These are phyloP conservation scores for Solanum hybrid DNA, from an alignment of 305 asterid genomes.

Conservation along the genomic window DNA sequence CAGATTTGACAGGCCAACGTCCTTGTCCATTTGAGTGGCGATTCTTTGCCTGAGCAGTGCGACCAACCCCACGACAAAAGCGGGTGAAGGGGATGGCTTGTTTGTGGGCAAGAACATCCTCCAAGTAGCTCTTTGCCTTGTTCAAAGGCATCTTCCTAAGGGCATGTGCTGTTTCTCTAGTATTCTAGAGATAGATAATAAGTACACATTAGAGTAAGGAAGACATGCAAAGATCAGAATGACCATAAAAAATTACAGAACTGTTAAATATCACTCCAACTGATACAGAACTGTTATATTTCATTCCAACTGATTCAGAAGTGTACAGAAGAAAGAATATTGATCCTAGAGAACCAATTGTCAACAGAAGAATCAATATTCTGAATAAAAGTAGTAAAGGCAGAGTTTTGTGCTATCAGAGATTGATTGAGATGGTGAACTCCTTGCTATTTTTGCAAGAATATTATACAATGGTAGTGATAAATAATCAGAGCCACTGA, in stretches of 20 bases:
- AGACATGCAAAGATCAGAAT: background rate
- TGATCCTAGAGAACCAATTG: background rate
- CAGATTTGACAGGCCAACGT: constrained; percentile 64
- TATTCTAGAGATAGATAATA: constrained; percentile 23
- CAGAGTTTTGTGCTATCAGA: background rate
- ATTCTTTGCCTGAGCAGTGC: constrained; percentile 64
- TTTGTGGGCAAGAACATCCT: constrained; percentile 60
- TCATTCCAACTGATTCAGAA: background rate
- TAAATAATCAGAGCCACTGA: background rate
- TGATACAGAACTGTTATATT: background rate
- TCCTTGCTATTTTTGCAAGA: background rate
- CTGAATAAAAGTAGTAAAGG: background rate
- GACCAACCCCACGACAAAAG: constrained; percentile 56
- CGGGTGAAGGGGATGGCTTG: constrained; percentile 71
- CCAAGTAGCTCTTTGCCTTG: constrained; percentile 62
- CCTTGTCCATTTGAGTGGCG: constrained; percentile 70
- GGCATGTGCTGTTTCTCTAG: constrained; percentile 66
- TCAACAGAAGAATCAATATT: background rate
- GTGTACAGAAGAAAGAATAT: background rate
- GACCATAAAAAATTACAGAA: background rate
- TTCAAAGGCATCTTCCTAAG: constrained; percentile 45
- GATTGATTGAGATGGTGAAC: background rate
- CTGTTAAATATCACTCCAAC: background rate
- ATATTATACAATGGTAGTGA: background rate
- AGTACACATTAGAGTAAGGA: background rate